These are phyloP conservation scores for Cochlearia excelsa DNA, from an alignment of 345 rosid species.

Conservation along the genomic window DNA sequence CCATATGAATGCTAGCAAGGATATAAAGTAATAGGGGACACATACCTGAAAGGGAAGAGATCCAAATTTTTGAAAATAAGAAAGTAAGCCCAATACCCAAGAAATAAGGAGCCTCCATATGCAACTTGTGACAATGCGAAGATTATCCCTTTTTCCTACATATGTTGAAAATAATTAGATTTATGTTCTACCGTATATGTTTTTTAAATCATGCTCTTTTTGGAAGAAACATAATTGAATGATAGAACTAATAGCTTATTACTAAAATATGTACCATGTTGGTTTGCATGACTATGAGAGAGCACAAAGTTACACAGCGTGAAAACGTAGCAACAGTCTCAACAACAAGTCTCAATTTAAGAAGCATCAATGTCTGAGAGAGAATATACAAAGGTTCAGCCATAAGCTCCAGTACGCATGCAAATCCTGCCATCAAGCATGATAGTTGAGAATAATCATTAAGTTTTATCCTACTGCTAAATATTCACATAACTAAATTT, in stretches of 20 bases:
- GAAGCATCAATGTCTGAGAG: slow-evolving; percentile 76
- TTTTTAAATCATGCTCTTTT: slow-evolving; percentile 8
- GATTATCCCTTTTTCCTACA: slow-evolving; percentile 63
- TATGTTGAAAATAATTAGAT: slow-evolving; percentile 4
- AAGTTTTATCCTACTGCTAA: too few relatives aligned
- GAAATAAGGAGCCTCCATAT: slow-evolving; percentile 66
- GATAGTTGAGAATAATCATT: slow-evolving; percentile 9
- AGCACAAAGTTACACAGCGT: slow-evolving; percentile 71
- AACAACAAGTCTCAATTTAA: slow-evolving; percentile 66
- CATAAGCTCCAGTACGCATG: slow-evolving; percentile 81
- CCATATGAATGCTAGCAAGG: neutral
- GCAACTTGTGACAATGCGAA: slow-evolving; percentile 81
- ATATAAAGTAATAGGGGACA: slow-evolving; percentile 20
- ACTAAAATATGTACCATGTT: slow-evolving; percentile 50
- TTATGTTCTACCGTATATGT: neutral
- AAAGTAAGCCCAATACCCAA: slow-evolving; percentile 92
- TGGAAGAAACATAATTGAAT: neutral
- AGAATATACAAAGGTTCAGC: slow-evolving; percentile 90
- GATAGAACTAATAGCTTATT: slow-evolving; percentile 9
- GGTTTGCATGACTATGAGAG: slow-evolving; percentile 55
- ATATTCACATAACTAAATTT: too few relatives aligned
- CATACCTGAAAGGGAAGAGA: slow-evolving; percentile 87
- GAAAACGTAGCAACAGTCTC: slow-evolving; percentile 78
- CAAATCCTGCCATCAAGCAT: slow-evolving; percentile 52
- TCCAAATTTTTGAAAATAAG: slow-evolving; percentile 50